Evolutionary conservation across 257 asterid genomes (phyloP).

Genomic region (Forsythia suspensa): DNA sequence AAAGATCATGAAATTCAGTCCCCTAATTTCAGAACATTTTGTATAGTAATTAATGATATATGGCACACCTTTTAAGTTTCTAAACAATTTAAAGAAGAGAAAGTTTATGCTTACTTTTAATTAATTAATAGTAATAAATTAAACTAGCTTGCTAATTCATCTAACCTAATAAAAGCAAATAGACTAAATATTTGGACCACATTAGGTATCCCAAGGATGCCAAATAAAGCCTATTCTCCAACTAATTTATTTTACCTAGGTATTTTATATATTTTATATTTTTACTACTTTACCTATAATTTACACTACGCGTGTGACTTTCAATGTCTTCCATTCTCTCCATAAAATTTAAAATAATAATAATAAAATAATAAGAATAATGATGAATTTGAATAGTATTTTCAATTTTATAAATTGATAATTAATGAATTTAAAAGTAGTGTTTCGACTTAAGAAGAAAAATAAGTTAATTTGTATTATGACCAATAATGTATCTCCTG

Average conservation of each 20-base stretch:
- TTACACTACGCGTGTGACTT: not conserved
- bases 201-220: not conserved
- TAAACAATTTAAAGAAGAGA: slow-evolving; percentile 8
- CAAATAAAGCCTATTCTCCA: not conserved
- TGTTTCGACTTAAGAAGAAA: not conserved
- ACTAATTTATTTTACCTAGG: not conserved
- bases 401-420: too few species aligned
- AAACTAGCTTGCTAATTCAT: not conserved
- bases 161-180: not conserved
- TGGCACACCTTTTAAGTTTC: slow-evolving; percentile 37
- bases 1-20: slow-evolving; percentile 35
- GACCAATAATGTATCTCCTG: too few species aligned
- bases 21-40: slow-evolving; percentile 46
- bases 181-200: slow-evolving; percentile 9
- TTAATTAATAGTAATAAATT: not conserved
- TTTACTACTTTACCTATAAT: not conserved
- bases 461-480: too few species aligned
- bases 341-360: too few species aligned
- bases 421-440: too few species aligned
- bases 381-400: not conserved
- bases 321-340: not conserved
- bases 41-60: slow-evolving; percentile 35
- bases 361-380: too few species aligned
- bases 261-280: not conserved
- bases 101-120: slow-evolving; percentile 11